Evolutionary conservation across 768 basidiomycete genomes (phyloP).

Genomic region (Phaeolepiota aurea): DNA sequence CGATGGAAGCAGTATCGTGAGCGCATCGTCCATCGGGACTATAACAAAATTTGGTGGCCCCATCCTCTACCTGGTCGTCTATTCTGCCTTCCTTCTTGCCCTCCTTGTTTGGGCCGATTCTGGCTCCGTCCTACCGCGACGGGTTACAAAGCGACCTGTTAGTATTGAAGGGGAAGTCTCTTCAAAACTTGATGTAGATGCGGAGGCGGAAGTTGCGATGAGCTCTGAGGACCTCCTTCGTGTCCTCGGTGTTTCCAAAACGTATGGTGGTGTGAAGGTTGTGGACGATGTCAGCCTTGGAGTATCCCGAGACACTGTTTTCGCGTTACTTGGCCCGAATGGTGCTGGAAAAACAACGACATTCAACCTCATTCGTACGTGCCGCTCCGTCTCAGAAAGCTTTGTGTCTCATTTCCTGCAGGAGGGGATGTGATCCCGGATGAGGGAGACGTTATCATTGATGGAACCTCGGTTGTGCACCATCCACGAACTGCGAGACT

Average conservation of each 20-base stretch:
- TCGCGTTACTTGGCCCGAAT: slow-evolving; percentile 73
- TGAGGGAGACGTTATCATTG: slow-evolving; percentile 60
- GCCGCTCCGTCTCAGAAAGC: no score
- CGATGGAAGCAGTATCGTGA: slow-evolving; percentile 40
- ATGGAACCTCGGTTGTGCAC: slow-evolving; percentile 56
- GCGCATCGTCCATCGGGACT: slow-evolving; percentile 35
- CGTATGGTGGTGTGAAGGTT: slow-evolving; percentile 45
- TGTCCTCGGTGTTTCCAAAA: slow-evolving; percentile 55
- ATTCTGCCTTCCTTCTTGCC: slow-evolving; percentile 46
- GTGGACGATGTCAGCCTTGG: slow-evolving; percentile 72
- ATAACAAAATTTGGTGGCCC: slow-evolving; percentile 67
- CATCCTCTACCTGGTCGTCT: slow-evolving; percentile 62
- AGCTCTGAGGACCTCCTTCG: slow-evolving; percentile 49
- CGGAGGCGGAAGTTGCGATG: slow-evolving; percentile 40
- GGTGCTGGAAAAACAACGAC: slow-evolving; percentile 81
- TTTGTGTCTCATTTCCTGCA: slow-evolving; percentile 19
- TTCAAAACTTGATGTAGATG: slow-evolving; percentile 41
- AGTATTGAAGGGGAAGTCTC: slow-evolving; percentile 5
- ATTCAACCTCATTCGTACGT: slow-evolving; percentile 71
- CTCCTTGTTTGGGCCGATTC: slow-evolving; percentile 70
- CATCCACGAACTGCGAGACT: slow-evolving; percentile 57
- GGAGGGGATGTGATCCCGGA: slow-evolving; percentile 66
- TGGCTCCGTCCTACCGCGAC: slow-evolving; percentile 43
- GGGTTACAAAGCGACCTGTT: slow-evolving; percentile 14
- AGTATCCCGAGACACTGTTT: slow-evolving; percentile 51